A percentile compares a stretch with the other conserved stretches of the same genome.
These are phyloP conservation scores for Teratosphaeria nubilosa DNA, from an alignment of 2,329 filamentous ascomycete genomes.

Conservation along the genomic window DNA sequence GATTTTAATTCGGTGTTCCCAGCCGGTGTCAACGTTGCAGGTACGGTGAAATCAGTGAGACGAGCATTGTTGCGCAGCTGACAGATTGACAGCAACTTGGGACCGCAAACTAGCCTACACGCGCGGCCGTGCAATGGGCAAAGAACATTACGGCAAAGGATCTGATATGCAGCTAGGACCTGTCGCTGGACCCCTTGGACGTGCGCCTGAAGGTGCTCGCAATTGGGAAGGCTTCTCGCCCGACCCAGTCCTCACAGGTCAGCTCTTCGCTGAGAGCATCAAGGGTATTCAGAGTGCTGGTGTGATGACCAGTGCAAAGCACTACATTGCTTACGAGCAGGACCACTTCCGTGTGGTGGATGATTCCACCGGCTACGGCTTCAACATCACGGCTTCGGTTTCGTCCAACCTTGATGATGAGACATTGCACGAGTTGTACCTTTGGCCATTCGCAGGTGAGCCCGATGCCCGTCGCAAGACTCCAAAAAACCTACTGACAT, in stretches of 20 bases:
- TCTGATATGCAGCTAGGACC: constrained; percentile 67
- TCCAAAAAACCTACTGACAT: background rate
- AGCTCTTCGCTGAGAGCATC: constrained; percentile 61
- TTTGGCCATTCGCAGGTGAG: constrained; percentile 32
- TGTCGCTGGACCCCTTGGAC: constrained; percentile 61
- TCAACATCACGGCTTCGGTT: constrained; percentile 32
- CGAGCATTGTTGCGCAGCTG: constrained; percentile 39
- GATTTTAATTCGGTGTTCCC: background rate
- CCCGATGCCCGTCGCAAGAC: background rate
- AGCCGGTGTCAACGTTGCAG: background rate
- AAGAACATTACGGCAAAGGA: constrained; percentile 64
- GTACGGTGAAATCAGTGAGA: constrained; percentile 39
- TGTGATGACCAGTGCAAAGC: constrained; percentile 74
- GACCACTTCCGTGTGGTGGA: constrained; percentile 55
- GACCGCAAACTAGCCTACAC: constrained; percentile 59
- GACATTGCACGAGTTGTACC: constrained; percentile 39
- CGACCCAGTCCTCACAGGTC: constrained; percentile 65
- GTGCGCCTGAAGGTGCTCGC: constrained; percentile 34
- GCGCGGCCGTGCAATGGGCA: constrained; percentile 63
- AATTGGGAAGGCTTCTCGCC: constrained; percentile 68
- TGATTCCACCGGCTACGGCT: constrained; percentile 40
- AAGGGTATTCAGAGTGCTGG: constrained; percentile 72
- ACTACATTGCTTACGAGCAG: constrained; percentile 65
- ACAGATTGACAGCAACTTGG: constrained; percentile 52
- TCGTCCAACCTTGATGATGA: constrained; percentile 54